phyloP scores from a whole-genome alignment of 1,284 basidiomycete species.

The Hortiboletus rubellus region DNA sequence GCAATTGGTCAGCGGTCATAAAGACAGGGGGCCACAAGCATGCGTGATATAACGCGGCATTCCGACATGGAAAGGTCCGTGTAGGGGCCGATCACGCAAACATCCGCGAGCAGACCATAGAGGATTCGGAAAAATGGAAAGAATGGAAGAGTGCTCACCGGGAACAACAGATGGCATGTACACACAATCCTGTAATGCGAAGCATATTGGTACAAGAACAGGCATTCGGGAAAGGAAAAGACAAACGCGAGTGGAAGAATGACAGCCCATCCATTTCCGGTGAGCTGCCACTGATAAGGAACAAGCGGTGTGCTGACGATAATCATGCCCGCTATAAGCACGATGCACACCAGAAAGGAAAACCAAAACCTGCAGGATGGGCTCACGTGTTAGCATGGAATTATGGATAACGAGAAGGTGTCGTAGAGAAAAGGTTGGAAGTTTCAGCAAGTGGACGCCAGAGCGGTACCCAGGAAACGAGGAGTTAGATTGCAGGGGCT shows the following conservation, averaged over 20 bases:
- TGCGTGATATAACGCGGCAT: constrained; percentile 2
- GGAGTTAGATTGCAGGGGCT: constrained; percentile 53
- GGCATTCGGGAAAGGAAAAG: background rate
- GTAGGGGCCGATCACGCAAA: constrained; percentile 1
- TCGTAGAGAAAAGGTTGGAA: background rate
- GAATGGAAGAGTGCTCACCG: constrained; percentile 43
- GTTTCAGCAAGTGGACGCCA: background rate
- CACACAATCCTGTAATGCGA: constrained; percentile 48
- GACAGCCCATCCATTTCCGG: constrained; percentile 62
- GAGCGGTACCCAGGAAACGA: background rate
- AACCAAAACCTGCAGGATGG: constrained; percentile 34
- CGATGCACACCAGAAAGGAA: constrained; percentile 33
- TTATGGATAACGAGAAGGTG: background rate
- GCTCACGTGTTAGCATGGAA: constrained; percentile 16
- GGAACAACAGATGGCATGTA: constrained; percentile 67
- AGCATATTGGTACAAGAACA: constrained; percentile 5
- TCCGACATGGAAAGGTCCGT: background rate
- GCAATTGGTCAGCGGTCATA: constrained; percentile 18
- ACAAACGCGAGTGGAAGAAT: constrained; percentile 66
- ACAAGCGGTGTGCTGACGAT: constrained; percentile 57
- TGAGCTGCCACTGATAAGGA: constrained; percentile 64
- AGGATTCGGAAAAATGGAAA: background rate
- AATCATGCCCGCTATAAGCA: constrained; percentile 53
- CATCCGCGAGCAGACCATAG: background rate
- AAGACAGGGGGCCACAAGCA: background rate